Percentiles rank a stretch among this genome's conserved stretches.
These are phyloP conservation scores for Limtongia smithiae DNA, from an alignment of 805 yeast species.

Conservation along the genomic window DNA sequence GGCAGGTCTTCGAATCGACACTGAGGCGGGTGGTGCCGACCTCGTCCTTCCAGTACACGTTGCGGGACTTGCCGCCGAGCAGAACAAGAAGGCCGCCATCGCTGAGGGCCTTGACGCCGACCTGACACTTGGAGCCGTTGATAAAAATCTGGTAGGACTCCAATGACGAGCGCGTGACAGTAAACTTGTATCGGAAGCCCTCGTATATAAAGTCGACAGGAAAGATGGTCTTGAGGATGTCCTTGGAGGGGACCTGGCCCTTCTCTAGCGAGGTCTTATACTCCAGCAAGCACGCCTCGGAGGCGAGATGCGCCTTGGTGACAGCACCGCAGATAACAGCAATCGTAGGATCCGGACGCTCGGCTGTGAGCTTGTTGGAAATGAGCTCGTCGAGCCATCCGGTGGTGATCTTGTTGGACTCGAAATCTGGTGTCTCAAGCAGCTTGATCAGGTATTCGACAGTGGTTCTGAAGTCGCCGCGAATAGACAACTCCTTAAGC, in stretches of 20 bases:
- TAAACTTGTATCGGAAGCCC: conserved; percentile 86
- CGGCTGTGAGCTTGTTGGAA: conserved; percentile 89
- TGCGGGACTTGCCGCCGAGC: conserved; percentile 87
- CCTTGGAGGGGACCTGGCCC: conserved; percentile 91
- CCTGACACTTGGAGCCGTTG: conserved; percentile 87
- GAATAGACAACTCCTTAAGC: conserved; percentile 86
- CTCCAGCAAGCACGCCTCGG: conserved; percentile 64
- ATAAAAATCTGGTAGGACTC: conserved; percentile 85
- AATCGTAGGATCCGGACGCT: conserved; percentile 85
- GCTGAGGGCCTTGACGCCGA: conserved; percentile 80
- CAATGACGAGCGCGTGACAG: conserved; percentile 87
- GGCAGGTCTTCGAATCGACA: conserved; percentile 91
- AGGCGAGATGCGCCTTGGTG: conserved; percentile 82
- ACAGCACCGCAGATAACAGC: conserved; percentile 98
- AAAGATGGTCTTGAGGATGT: conserved; percentile 76
- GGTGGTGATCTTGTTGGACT: conserved; percentile 93
- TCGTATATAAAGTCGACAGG: conserved; percentile 95
- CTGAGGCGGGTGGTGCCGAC: conserved; percentile 91
- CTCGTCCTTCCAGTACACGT: conserved; percentile 97
- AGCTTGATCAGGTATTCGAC: conserved; percentile 94
- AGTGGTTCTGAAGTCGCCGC: conserved; percentile 98
- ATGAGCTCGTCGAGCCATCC: conserved; percentile 99
- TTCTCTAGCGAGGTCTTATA: conserved; percentile 78
- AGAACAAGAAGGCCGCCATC: conserved; percentile 93
- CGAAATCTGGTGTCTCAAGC: conserved; percentile 94